A percentile compares a stretch with the other conserved stretches of the same genome.
phyloP scores from a whole-genome alignment of 176 grass and related monocot species.

The Thalia dealbata region DNA sequence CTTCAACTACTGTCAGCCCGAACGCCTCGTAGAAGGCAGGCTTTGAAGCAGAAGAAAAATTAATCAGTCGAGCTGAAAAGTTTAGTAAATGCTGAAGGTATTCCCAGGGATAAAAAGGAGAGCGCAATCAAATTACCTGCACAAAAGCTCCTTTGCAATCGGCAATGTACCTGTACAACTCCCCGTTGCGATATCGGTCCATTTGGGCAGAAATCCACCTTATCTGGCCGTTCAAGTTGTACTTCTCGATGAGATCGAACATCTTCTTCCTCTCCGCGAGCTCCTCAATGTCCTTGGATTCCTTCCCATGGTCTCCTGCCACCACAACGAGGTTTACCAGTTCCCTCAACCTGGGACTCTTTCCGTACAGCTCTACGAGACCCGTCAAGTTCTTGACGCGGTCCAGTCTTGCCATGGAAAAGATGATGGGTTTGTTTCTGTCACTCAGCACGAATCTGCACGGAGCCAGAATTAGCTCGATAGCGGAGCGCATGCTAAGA shows the following conservation, averaged over 20 bases:
- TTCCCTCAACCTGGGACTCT: constrained; percentile 63
- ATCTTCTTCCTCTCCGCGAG: constrained; percentile 87
- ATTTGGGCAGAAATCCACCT: constrained; percentile 98
- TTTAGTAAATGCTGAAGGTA: neutral
- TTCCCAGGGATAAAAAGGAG: neutral
- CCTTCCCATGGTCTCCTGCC: constrained; percentile 91
- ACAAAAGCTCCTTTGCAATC: constrained; percentile 88
- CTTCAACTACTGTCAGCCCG: constrained; percentile 76
- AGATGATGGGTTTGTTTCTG: constrained; percentile 82
- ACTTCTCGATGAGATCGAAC: constrained; percentile 85
- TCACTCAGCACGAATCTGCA: constrained; percentile 73
- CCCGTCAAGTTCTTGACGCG: constrained; percentile 95
- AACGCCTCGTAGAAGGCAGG: constrained; percentile 94
- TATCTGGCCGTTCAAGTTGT: constrained; percentile 81
- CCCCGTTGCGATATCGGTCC: constrained; percentile 73
- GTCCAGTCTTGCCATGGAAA: constrained; percentile 95
- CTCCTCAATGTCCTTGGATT: constrained; percentile 92
- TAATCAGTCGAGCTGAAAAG: neutral
- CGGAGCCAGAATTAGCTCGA: neutral
- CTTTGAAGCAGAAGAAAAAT: constrained; percentile 23
- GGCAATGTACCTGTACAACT: constrained; percentile 85
- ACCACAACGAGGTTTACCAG: constrained; percentile 90
- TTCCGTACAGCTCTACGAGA: constrained; percentile 90
- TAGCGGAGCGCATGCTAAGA: neutral
- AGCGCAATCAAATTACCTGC: constrained; percentile 43